Evolutionary conservation across 345 rosid genomes (phyloP).

Genomic region (Lepidium didymum): DNA sequence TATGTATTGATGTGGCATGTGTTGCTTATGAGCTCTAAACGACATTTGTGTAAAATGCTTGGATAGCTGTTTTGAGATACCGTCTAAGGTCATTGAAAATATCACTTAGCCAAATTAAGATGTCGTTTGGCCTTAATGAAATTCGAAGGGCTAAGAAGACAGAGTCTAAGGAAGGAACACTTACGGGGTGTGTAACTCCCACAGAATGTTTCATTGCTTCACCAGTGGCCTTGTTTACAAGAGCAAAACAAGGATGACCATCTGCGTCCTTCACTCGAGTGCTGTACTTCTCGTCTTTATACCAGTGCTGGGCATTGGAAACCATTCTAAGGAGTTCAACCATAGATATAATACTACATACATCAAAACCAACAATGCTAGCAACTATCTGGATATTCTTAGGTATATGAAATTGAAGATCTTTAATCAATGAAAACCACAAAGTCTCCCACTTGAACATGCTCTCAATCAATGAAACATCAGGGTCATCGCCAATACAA

Average conservation of each 20-base stretch:
- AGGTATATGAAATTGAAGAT: not conserved
- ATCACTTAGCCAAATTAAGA: not conserved
- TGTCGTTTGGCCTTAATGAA: not conserved
- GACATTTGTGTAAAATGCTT: not conserved
- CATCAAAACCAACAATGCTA: not conserved
- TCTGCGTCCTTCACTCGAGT: constrained; percentile 76
- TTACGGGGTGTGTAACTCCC: constrained; percentile 82
- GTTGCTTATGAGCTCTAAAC: too few relatives aligned
- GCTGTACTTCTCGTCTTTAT: constrained; percentile 79
- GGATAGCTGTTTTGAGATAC: not conserved
- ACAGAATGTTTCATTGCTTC: constrained; percentile 77
- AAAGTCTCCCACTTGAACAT: not conserved
- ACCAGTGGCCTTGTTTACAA: constrained; percentile 83
- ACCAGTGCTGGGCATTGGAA: constrained; percentile 58
- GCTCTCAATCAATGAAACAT: not conserved
- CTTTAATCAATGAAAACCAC: not conserved
- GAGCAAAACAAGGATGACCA: constrained; percentile 69
- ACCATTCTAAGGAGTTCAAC: constrained; percentile 4
- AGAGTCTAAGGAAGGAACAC: not conserved
- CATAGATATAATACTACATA: not conserved
- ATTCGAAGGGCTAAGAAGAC: not conserved
- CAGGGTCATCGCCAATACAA: not conserved
- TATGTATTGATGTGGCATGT: not conserved
- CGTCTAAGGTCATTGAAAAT: not conserved
- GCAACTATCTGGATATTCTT: not conserved